Conservation (phyloP, 2,329 filamentous ascomycete genomes). For the Thermomyces lanuginosus region DNA sequence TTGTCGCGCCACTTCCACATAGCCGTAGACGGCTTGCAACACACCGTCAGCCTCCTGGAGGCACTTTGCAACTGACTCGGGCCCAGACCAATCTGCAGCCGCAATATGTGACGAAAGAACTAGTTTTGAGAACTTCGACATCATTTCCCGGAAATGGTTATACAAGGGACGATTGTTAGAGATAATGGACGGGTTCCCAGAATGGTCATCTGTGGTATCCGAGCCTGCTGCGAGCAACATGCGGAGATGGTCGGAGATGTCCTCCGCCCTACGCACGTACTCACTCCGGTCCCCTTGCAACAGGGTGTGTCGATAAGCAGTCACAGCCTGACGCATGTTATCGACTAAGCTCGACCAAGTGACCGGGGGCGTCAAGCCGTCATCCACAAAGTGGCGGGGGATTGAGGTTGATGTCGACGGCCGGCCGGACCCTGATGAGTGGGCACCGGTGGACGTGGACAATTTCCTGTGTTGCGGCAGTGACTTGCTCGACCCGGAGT, state of each 20-base stretch:
- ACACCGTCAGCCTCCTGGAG: conserved; percentile 95
- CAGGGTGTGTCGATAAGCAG: conserved; percentile 81
- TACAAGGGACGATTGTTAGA: conserved; percentile 95
- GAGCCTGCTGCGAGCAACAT: conserved; percentile 89
- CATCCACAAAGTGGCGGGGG: conserved; percentile 77
- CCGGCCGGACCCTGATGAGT: neutral
- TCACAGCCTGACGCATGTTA: conserved; percentile 83
- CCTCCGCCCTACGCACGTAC: conserved; percentile 87
- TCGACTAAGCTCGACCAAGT: conserved; percentile 83
- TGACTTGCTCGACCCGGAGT: conserved; percentile 57
- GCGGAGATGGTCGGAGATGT: conserved; percentile 91
- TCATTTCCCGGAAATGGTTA: conserved; percentile 96
- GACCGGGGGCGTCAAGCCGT: conserved; percentile 60
- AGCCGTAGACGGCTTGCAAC: conserved; percentile 82
- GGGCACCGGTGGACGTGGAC: neutral
- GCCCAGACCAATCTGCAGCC: conserved; percentile 84
- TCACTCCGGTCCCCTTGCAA: conserved; percentile 68
- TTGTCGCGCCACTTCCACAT: conserved; percentile 85
- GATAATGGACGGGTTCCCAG: conserved; percentile 96
- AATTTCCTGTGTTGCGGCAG: conserved; percentile 33
- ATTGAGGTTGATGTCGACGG: conserved; percentile 34
- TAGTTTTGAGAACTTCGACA: conserved; percentile 99
- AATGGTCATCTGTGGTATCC: conserved; percentile 95
- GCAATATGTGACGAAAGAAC: conserved; percentile 97
- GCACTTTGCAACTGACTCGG: conserved; percentile 88